A percentile compares a stretch with the other conserved stretches of the same genome.
phyloP scores from a whole-genome alignment of 495 filamentous ascomycete species.

The Haplographium delicatum region DNA sequence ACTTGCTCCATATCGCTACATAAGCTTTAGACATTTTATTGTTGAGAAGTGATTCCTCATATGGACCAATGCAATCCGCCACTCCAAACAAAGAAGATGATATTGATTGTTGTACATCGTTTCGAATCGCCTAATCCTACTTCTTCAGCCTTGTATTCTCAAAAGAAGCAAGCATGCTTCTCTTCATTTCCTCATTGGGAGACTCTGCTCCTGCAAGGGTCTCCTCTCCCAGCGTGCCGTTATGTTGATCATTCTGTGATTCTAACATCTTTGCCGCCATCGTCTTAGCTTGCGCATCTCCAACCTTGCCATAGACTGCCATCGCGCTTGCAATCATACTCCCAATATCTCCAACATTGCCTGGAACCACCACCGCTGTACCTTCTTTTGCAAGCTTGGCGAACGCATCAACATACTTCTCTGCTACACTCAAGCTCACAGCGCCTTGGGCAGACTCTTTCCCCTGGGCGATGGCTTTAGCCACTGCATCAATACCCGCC shows the following conservation, averaged over 20 bases:
- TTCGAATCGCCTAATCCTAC: conserved; percentile 24
- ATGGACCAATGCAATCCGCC: neutral
- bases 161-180: conserved; percentile 48
- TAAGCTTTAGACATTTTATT: conserved; percentile 1
- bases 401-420: conserved; percentile 98
- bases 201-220: conserved; percentile 17
- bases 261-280: conserved; percentile 48
- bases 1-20: neutral
- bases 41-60: conserved; percentile 14
- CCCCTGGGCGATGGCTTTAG: conserved; percentile 62
- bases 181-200: conserved; percentile 39
- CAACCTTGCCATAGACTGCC: conserved; percentile 93
- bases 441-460: conserved; percentile 72
- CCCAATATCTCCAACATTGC: conserved; percentile 94
- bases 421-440: conserved; percentile 79
- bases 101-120: conserved; percentile 30
- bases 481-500: conserved; percentile 79
- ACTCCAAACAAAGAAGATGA: neutral
- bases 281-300: conserved; percentile 68
- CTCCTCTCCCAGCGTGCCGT: conserved; percentile 21
- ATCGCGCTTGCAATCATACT: conserved; percentile 96
- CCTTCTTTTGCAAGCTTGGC: conserved; percentile 86
- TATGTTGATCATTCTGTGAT: conserved; percentile 23
- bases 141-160: conserved; percentile 43
- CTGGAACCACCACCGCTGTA: conserved; percentile 89